Conservation (phyloP, 2,329 filamentous ascomycete genomes). For the Arthroderma sp. region DNA sequence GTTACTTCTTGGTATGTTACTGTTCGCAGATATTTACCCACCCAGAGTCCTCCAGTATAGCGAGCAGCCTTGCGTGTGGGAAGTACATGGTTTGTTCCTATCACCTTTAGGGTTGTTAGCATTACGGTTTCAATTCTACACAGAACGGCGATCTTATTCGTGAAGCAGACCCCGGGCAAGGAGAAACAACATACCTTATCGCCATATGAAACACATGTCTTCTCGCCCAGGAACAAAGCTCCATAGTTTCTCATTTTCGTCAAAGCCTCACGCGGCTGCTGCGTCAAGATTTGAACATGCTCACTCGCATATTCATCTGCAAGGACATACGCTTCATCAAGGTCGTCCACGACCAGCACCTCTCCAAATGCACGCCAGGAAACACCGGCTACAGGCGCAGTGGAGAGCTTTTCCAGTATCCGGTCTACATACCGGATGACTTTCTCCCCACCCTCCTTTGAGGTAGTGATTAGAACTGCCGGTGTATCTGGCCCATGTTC, state of each 20-base stretch:
- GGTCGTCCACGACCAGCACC: constrained; percentile 29
- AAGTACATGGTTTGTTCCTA: no score
- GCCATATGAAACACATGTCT: no score
- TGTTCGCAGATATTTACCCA: constrained; percentile 25
- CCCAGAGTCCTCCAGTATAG: no score
- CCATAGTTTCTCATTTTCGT: constrained; percentile 41
- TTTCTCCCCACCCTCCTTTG: constrained; percentile 25
- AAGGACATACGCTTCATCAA: constrained; percentile 32
- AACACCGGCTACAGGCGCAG: constrained; percentile 30
- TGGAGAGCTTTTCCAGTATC: constrained; percentile 31
- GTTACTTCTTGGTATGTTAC: constrained; percentile 42
- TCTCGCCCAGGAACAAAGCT: constrained; percentile 37
- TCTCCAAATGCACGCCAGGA: constrained; percentile 38
- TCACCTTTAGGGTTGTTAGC: no score
- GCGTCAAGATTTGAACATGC: constrained; percentile 40
- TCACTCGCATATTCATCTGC: constrained; percentile 39
- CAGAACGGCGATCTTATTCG: no score
- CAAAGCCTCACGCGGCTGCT: constrained; percentile 35
- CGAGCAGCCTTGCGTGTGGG: no score
- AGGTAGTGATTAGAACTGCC: constrained; percentile 38
- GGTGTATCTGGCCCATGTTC: constrained; percentile 42
- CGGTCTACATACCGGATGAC: constrained; percentile 27
- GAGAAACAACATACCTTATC: no score
- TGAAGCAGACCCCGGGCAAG: no score
- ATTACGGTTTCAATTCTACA: no score